phyloP scores from a whole-genome alignment of 2,329 filamentous ascomycete genomes.

The Colletotrichum sp. region DNA sequence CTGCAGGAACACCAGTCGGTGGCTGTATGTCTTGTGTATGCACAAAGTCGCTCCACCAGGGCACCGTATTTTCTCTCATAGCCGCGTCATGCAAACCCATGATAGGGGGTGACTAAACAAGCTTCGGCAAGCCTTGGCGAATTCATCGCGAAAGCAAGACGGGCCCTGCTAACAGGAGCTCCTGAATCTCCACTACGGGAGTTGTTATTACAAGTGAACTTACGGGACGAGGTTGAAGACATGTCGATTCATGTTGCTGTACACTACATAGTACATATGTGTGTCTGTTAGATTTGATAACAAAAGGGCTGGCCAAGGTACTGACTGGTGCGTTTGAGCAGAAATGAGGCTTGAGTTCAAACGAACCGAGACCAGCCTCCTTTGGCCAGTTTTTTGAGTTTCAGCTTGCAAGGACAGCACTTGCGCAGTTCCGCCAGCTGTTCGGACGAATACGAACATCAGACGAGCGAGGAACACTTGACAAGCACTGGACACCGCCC shows the following conservation, averaged over 20 bases:
- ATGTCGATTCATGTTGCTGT: background rate
- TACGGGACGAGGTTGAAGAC: background rate
- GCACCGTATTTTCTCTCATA: slow-evolving; percentile 2
- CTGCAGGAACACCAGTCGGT: background rate
- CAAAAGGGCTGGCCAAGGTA: background rate
- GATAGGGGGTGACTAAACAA: slow-evolving; percentile 14
- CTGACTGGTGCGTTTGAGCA: background rate
- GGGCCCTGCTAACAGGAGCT: background rate
- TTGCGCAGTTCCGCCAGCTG: background rate
- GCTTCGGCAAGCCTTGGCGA: slow-evolving; percentile 4
- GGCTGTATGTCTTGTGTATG: background rate
- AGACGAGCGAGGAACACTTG: background rate
- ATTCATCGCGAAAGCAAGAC: background rate
- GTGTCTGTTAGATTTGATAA: background rate
- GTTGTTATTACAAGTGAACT: background rate
- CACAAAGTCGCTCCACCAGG: background rate
- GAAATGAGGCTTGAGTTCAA: background rate
- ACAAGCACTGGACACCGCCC: background rate
- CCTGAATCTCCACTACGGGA: background rate
- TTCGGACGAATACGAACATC: slow-evolving; percentile 20
- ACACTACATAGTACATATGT: background rate
- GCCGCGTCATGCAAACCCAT: slow-evolving; percentile 4
- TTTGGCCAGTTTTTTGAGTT: slow-evolving; percentile 1
- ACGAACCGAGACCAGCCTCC: background rate
- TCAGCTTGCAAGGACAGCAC: slow-evolving; percentile 11